These are phyloP conservation scores for Vachellia pachyceras DNA, from an alignment of 306 rosid genomes.

Conservation along the genomic window DNA sequence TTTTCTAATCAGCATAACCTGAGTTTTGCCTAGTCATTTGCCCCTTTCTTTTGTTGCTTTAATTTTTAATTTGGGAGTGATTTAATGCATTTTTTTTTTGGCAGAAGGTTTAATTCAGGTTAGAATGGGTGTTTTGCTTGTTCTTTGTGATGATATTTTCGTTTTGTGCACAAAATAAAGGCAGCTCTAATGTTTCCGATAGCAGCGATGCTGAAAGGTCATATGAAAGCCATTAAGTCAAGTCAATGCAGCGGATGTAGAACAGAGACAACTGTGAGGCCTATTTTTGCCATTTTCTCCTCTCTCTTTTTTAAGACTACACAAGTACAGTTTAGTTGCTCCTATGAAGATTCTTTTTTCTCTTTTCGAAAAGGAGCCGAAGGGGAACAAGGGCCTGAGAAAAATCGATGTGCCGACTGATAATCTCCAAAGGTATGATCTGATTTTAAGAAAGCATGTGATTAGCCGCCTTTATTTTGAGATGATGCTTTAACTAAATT, in stretches of 20 bases:
- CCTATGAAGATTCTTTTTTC: not conserved
- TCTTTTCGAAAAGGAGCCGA: not conserved
- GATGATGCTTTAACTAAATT: not conserved
- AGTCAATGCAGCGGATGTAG: slow-evolving; percentile 4
- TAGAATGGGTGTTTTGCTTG: not conserved
- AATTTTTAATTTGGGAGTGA: not conserved
- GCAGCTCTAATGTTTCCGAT: not conserved
- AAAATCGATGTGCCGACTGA: not conserved
- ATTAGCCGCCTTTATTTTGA: not conserved
- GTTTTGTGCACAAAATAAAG: slow-evolving; percentile 31
- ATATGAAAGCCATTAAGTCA: not conserved
- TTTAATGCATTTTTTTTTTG: not conserved
- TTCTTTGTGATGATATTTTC: slow-evolving; percentile 4
- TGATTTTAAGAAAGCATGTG: not conserved
- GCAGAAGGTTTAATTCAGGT: not conserved
- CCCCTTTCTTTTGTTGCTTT: not conserved
- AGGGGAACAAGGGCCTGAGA: not conserved
- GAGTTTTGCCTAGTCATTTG: not conserved
- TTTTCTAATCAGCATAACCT: not conserved
- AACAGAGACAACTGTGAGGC: slow-evolving; percentile 4
- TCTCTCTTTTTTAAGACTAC: not conserved
- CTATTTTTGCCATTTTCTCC: not conserved
- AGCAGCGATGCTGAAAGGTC: slow-evolving; percentile 4
- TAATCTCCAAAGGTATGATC: not conserved
- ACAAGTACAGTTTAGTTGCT: not conserved